Conservation (phyloP, 768 basidiomycete species). For the Psilocybe tampanensis region DNA sequence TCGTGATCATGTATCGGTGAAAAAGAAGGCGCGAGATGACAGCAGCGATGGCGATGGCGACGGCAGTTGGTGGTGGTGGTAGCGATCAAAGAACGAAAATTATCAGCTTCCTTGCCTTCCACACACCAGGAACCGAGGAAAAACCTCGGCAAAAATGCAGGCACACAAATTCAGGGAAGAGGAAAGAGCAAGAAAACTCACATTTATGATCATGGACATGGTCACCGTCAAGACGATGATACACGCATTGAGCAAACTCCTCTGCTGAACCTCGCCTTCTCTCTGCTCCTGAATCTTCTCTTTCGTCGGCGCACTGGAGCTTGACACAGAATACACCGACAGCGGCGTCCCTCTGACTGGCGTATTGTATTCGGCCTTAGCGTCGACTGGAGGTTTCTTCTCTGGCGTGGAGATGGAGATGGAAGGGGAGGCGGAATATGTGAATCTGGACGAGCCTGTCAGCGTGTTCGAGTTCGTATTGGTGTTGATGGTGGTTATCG, state of each 20-base stretch:
- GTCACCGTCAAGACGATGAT: conserved; percentile 21
- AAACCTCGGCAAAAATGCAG: not conserved
- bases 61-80: not conserved
- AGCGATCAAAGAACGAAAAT: not conserved
- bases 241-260: conserved; percentile 13
- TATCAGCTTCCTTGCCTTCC: too few species aligned
- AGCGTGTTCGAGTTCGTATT: not conserved
- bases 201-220: conserved; percentile 21
- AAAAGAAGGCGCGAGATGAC: not conserved
- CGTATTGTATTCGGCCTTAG: too few species aligned
- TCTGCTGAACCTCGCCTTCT: not conserved
- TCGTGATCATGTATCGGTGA: too few species aligned
- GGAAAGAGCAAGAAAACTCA: conserved; percentile 1
- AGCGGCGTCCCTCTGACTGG: too few species aligned
- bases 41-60: not conserved
- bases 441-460: too few species aligned
- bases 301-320: not conserved
- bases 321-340: too few species aligned
- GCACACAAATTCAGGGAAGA: not conserved
- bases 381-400: too few species aligned
- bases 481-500: not conserved
- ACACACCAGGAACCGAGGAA: too few species aligned
- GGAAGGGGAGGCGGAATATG: too few species aligned
- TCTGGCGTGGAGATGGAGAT: too few species aligned
- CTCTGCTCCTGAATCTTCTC: not conserved